Evolutionary conservation across 139 green algal species (phyloP).

Genomic region (Mesotaenium endlicherianum): DNA sequence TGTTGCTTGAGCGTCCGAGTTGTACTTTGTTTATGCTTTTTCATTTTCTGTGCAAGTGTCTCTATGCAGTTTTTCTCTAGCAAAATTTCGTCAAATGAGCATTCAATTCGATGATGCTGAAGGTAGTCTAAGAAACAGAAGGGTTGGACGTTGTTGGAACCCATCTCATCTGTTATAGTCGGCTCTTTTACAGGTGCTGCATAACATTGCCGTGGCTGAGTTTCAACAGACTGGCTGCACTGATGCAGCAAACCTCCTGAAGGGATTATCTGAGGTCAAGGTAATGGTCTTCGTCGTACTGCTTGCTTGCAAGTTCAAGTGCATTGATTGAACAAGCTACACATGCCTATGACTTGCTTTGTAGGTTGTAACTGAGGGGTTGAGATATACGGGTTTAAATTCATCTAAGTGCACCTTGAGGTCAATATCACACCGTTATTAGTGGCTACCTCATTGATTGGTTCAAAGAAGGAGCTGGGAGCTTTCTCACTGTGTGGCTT

Average conservation of each 20-base stretch:
- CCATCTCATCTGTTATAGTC: neutral
- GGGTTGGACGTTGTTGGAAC: neutral
- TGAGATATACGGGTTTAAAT: neutral
- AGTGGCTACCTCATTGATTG: neutral
- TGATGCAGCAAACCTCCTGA: neutral
- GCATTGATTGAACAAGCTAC: neutral
- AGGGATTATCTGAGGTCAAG: neutral
- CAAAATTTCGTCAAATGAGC: neutral
- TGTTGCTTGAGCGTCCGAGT: neutral
- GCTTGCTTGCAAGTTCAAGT: neutral
- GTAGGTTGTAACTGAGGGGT: neutral
- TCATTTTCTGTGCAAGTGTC: neutral
- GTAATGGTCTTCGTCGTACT: neutral
- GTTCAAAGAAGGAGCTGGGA: neutral
- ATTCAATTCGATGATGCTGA: too few relatives aligned
- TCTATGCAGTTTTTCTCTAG: neutral
- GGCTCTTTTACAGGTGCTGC: conserved; percentile 4
- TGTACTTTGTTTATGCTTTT: neutral
- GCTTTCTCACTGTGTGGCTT: neutral
- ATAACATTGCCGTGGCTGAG: conserved; percentile 20
- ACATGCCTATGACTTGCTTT: neutral
- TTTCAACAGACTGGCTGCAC: neutral
- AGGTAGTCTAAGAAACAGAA: too few relatives aligned
- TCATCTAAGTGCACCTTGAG: neutral
- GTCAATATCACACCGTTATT: neutral